These are phyloP conservation scores for Adansonia digitata DNA, from an alignment of 345 rosid species.

Conservation along the genomic window DNA sequence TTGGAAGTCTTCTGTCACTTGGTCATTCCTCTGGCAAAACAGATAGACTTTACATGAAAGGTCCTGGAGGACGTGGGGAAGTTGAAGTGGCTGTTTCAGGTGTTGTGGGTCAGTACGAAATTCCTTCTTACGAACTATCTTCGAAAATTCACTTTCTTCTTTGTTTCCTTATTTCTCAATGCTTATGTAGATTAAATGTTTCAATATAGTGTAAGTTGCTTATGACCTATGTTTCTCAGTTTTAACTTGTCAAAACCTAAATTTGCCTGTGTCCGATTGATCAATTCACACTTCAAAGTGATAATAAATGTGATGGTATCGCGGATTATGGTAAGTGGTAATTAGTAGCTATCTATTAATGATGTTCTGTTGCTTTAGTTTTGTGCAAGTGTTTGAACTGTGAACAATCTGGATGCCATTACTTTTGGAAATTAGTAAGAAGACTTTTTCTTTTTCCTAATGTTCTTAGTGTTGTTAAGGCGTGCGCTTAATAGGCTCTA, in stretches of 20 bases:
- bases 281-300: not conserved
- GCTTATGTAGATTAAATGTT: not conserved
- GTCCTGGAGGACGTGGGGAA: slow-evolving; percentile 99
- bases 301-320: not conserved
- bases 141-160: not conserved
- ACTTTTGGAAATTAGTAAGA: not conserved
- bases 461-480: not conserved
- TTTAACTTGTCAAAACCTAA: not conserved
- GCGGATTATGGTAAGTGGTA: not conserved
- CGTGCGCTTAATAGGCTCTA: not conserved
- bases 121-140: not conserved
- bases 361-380: not conserved
- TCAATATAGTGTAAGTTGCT: not conserved
- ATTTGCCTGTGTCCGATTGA: not conserved
- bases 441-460: not conserved
- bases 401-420: not conserved
- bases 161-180: not conserved
- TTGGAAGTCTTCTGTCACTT: slow-evolving; percentile 74
- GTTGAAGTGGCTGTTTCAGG: slow-evolving; percentile 98
- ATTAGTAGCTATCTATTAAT: not conserved
- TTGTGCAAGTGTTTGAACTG: not conserved
- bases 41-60: slow-evolving; percentile 85
- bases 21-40: slow-evolving; percentile 73
- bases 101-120: slow-evolving; percentile 48
- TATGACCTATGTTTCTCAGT: not conserved